Evolutionary conservation across 306 rosid species (phyloP).

Genomic region (peach (Prunus persica)): DNA sequence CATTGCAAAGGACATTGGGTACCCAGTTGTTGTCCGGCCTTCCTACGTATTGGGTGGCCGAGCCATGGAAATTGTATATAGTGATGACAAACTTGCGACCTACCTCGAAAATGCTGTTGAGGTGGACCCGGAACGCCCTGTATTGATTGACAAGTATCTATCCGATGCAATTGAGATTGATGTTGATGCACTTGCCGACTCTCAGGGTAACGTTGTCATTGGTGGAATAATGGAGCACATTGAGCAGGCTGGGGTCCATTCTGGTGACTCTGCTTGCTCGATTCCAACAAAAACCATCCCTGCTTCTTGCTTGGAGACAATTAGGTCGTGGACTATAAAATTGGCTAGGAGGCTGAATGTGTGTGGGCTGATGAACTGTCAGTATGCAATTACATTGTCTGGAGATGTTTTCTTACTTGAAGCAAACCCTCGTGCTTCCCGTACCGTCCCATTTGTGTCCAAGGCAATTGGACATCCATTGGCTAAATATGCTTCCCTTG

Average conservation of each 20-base stretch:
- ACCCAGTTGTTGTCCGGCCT: conserved; percentile 94
- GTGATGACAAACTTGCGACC: conserved; percentile 64
- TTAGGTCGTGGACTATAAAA: conserved; percentile 82
- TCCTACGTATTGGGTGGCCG: conserved; percentile 98
- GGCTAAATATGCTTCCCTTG: conserved; percentile 96
- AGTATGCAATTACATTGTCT: conserved; percentile 77
- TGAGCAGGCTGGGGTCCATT: conserved; percentile 98
- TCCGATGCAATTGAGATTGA: conserved; percentile 92
- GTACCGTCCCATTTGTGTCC: conserved; percentile 93
- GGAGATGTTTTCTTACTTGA: conserved; percentile 86
- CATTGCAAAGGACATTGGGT: conserved; percentile 81
- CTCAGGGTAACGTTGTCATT: conserved; percentile 89
- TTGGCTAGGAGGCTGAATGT: conserved; percentile 79
- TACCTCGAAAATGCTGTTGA: conserved; percentile 93
- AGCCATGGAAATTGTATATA: conserved; percentile 96
- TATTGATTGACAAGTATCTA: conserved; percentile 78
- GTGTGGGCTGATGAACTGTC: conserved; percentile 97
- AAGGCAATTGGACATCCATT: conserved; percentile 95
- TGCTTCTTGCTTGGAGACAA: conserved; percentile 66
- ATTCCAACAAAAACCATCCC: conserved; percentile 81
- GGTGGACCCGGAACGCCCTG: conserved; percentile 98
- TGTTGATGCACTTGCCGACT: conserved; percentile 93
- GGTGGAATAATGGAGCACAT: conserved; percentile 99
- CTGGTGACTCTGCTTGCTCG: conserved; percentile 96
- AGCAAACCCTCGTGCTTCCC: conserved; percentile 95